A percentile compares a stretch with the other conserved stretches of the same genome.
These are phyloP conservation scores for Loxodes magnus DNA, from an alignment of 73 alveolate genomes.

Conservation along the genomic window DNA sequence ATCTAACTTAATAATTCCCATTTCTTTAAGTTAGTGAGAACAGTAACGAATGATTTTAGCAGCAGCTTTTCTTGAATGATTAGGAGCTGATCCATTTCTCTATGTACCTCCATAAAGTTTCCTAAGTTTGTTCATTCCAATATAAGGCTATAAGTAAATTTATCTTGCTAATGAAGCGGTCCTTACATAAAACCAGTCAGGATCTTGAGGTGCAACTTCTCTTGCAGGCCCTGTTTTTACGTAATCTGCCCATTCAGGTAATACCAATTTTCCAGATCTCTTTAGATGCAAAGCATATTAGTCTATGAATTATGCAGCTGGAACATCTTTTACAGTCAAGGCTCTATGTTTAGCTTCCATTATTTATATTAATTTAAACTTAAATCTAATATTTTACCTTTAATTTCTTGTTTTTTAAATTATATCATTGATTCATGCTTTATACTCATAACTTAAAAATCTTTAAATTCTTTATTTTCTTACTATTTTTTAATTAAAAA, in stretches of 20 bases:
- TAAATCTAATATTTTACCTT: too few species aligned
- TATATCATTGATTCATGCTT: too few species aligned
- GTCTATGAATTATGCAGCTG: conserved; percentile 71
- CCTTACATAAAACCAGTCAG: conserved; percentile 91
- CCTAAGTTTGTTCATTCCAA: not conserved
- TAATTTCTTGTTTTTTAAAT: too few species aligned
- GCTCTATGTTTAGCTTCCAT: too few species aligned
- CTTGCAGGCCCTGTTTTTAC: conserved; percentile 77
- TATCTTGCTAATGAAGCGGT: conserved; percentile 90
- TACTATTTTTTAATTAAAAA: too few species aligned
- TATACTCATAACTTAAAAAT: too few species aligned
- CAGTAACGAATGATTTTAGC: not conserved
- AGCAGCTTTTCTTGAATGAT: not conserved
- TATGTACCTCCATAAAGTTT: not conserved
- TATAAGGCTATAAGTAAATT: conserved; percentile 28
- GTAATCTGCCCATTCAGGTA: conserved; percentile 85
- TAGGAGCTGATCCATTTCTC: not conserved
- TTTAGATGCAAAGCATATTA: conserved; percentile 80
- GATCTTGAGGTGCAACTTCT: conserved; percentile 80
- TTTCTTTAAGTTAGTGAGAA: not conserved
- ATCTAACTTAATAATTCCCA: not conserved
- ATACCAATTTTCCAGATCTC: conserved; percentile 73
- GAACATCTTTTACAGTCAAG: conserved; percentile 77
- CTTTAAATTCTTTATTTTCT: too few species aligned
- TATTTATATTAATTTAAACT: too few species aligned